Evolutionary conservation across 2,329 filamentous ascomycete genomes (phyloP).

Genomic region (Sporothrix schenckii): DNA sequence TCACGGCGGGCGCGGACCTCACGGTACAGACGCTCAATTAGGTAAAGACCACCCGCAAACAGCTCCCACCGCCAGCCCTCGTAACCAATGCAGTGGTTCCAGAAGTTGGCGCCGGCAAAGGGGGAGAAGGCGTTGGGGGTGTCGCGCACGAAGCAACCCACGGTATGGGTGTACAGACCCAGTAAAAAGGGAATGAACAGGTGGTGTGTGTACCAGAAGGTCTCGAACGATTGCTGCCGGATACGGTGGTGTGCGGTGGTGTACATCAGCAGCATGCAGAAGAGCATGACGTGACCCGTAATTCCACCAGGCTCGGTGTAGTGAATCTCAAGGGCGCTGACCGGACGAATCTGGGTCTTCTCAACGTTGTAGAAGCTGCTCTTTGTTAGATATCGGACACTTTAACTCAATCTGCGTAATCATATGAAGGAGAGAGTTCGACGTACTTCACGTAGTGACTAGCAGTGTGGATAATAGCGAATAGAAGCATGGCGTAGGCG

Average conservation of each 20-base stretch:
- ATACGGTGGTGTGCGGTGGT: conserved; percentile 93
- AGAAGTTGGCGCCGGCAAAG: conserved; percentile 79
- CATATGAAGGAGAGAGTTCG: no score
- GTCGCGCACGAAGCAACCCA: conserved; percentile 94
- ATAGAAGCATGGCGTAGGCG: conserved; percentile 85
- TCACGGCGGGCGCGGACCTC: conserved; percentile 81
- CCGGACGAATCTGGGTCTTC: conserved; percentile 75
- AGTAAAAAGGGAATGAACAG: conserved; percentile 96
- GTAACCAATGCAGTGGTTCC: conserved; percentile 92
- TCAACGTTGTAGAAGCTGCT: conserved; percentile 92
- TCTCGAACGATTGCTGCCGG: conserved; percentile 95
- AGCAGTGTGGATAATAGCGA: conserved; percentile 73
- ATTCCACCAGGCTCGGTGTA: conserved; percentile 87
- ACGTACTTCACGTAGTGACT: conserved; percentile 92
- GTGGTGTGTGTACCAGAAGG: conserved; percentile 99
- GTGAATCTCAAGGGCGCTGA: conserved; percentile 85
- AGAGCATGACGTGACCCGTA: conserved; percentile 94
- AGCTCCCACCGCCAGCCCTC: conserved; percentile 98
- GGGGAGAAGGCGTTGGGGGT: conserved; percentile 72
- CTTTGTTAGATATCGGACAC: background rate
- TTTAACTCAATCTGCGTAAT: no score
- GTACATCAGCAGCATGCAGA: conserved; percentile 99
- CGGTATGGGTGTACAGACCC: conserved; percentile 92
- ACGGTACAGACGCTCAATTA: conserved; percentile 85
- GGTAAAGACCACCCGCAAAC: conserved; percentile 79